Base-by-base conservation (phyloP, 371 early-diverging fungal species). In the Mucor piriformis region DNA sequence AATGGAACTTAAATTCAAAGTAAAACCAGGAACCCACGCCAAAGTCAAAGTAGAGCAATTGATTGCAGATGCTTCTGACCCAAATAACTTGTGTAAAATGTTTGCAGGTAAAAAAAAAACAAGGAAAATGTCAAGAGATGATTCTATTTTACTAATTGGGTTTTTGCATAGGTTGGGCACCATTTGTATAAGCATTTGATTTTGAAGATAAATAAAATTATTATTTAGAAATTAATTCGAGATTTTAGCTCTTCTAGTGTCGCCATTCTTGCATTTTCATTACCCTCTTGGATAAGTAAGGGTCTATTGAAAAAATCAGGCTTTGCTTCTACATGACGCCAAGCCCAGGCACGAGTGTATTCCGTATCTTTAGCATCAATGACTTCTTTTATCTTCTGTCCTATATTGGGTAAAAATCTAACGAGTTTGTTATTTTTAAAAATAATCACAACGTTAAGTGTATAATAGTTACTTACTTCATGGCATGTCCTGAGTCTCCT, bases 131-230 rank as follows among this genome's bases (percentile, higher is more conserved):
- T 18, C 8, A 42, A 18, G 4, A 12, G 16, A 27, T 29, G 23
- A 25, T n/a, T n/a, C n/a, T n/a, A n/a, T n/a, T n/a, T n/a, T n/a
- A n/a, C n/a, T n/a, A n/a, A n/a, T n/a, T n/a, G n/a, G n/a, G n/a
- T n/a, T n/a, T n/a, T n/a, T n/a, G n/a, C n/a, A n/a, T 57, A 70
- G 76, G 76, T 1, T 76, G 76, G 76, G 70, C 76, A 12, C 71
- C 76, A 0, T 76, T 57, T 23, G 57, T 71, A 0, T 74, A 61
- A 51, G 5, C 34, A 34, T 2, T 34, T n/a, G n/a, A n/a, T n/a
- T n/a, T n/a, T 29, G 4, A 29, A 29, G 0, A 29, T 29, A 29
- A 29, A 6, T 6, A 29, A 29, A 29, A 29, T 6, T 8, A 8
- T 8, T 29, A n/a, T 29, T 29, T 8, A 29, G 1, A 4, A 29